Evolutionary conservation across 2,329 filamentous ascomycete genomes (phyloP).

Genomic region (Teratosphaeria viscida): DNA sequence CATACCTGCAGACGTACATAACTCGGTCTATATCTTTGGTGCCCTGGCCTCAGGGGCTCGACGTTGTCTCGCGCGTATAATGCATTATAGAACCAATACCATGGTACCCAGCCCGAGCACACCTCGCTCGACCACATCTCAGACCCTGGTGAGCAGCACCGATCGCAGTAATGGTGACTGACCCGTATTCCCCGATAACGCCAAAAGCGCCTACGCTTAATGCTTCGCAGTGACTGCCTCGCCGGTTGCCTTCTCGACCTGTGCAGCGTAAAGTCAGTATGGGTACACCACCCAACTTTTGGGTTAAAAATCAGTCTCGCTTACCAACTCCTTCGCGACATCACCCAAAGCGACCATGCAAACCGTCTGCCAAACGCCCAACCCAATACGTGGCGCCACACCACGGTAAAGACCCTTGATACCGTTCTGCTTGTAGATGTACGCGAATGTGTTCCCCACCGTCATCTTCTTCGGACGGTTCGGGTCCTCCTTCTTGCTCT

Average conservation of each 20-base stretch:
- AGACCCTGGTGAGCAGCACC: background rate
- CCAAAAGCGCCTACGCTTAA: conserved; percentile 28
- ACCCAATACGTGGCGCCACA: conserved; percentile 83
- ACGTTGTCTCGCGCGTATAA: background rate
- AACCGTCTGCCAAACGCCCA: conserved; percentile 97
- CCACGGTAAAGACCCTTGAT: conserved; percentile 90
- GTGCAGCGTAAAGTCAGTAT: background rate
- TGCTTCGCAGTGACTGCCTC: conserved; percentile 56
- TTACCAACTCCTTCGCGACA: conserved; percentile 52
- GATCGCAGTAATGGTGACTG: background rate
- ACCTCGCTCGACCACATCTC: background rate
- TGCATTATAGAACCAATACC: background rate
- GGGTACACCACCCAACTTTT: background rate
- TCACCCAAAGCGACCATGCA: conserved; percentile 99
- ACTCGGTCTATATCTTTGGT: background rate
- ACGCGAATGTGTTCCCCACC: conserved; percentile 67
- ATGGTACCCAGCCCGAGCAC: background rate
- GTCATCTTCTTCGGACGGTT: conserved; percentile 99
- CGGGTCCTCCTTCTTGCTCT: conserved; percentile 95
- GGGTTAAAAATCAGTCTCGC: background rate
- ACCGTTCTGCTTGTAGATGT: conserved; percentile 87
- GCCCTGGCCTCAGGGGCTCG: background rate
- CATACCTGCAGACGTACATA: background rate
- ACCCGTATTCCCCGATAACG: background rate
- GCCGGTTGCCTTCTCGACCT: conserved; percentile 42